Conservation (phyloP, 441 rosid genomes). For the Viola pubescens region DNA sequence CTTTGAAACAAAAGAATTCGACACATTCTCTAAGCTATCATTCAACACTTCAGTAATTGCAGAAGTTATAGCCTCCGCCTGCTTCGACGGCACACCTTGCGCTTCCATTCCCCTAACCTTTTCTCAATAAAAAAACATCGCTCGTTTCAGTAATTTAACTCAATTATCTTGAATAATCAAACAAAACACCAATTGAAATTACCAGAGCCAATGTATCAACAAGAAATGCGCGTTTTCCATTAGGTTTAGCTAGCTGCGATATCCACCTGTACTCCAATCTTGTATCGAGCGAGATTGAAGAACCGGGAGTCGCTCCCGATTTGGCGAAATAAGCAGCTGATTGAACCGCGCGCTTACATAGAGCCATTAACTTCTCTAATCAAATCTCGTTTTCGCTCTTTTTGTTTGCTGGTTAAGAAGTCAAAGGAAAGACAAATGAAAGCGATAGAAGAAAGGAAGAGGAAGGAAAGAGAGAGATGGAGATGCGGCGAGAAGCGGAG, state of each 20-base stretch:
- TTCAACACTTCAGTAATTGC: slow-evolving; percentile 80
- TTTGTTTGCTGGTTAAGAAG: neutral
- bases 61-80: slow-evolving; percentile 82
- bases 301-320: slow-evolving; percentile 21
- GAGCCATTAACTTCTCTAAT: slow-evolving; percentile 32
- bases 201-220: slow-evolving; percentile 90
- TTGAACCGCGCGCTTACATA: slow-evolving; percentile 33
- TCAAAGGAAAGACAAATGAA: neutral
- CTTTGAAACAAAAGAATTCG: slow-evolving; percentile 70
- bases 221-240: slow-evolving; percentile 73
- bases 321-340: slow-evolving; percentile 30
- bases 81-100: slow-evolving; percentile 79
- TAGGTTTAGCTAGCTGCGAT: slow-evolving; percentile 40
- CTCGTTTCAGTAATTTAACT: too few relatives aligned
- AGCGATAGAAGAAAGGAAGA: neutral
- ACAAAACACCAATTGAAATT: neutral
- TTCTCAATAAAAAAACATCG: neutral
- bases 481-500: neutral
- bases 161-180: neutral
- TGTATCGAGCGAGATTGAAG: slow-evolving; percentile 12
- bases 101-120: slow-evolving; percentile 87
- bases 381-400: too few relatives aligned
- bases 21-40: slow-evolving; percentile 81
- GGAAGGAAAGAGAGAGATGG: neutral
- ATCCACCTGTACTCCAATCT: slow-evolving; percentile 31